Evolutionary conservation across 148 eudicot genomes (phyloP).

Genomic region (Rheum nobile): DNA sequence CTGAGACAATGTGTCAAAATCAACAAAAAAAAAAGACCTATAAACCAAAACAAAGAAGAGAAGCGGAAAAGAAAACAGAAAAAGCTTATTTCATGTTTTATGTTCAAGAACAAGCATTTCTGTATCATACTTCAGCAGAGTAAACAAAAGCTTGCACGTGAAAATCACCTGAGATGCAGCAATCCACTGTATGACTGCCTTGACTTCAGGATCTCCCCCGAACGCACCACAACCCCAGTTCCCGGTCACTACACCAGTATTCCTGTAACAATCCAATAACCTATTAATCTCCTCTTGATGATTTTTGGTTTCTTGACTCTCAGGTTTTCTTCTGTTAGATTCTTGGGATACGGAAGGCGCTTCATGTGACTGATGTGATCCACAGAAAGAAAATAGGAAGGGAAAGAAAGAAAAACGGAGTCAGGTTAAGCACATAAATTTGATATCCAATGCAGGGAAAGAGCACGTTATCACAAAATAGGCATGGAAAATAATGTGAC

Average conservation of each 20-base stretch:
- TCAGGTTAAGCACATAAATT: not conserved
- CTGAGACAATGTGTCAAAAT: conserved; percentile 19
- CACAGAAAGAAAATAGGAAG: not conserved
- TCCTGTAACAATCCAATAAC: conserved; percentile 15
- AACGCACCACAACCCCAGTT: conserved; percentile 99
- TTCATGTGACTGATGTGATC: not conserved
- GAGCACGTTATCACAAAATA: not conserved
- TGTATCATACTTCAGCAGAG: no score
- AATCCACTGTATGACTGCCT: conserved; percentile 77
- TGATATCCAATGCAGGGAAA: not conserved
- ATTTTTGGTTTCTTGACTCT: not conserved
- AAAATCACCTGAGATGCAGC: conserved; percentile 84
- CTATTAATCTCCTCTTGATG: conserved; percentile 9
- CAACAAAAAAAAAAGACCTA: not conserved
- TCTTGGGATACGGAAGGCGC: not conserved
- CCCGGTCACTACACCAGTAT: conserved; percentile 75
- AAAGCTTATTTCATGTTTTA: not conserved
- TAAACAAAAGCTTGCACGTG: not conserved
- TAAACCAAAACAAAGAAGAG: not conserved
- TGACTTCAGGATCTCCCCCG: conserved; percentile 95
- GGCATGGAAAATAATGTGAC: not conserved
- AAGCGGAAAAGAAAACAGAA: not conserved
- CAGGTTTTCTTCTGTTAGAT: not conserved
- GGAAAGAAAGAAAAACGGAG: not conserved
- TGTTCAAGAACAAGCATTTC: not conserved